Conservation (phyloP, 495 filamentous ascomycete species). For the Diplogelasinospora grovesii region DNA sequence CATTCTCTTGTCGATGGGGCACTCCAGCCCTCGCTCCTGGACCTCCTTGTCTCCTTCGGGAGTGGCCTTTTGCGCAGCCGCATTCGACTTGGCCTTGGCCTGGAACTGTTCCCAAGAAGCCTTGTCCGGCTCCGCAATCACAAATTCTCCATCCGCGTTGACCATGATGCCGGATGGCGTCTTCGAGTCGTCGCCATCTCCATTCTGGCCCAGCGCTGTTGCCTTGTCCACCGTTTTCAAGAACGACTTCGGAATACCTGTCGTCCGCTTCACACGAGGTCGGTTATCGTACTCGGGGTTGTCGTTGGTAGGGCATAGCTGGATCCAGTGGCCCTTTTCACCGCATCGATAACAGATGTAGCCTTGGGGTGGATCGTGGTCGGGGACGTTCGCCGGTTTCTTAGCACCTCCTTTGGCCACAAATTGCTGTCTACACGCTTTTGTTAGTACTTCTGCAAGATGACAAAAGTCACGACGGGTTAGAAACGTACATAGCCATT, state of each 20-base stretch:
- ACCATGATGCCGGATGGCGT: constrained; percentile 87
- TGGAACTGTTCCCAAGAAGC: constrained; percentile 95
- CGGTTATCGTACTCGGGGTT: constrained; percentile 91
- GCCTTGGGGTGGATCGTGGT: constrained; percentile 82
- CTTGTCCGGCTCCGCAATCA: constrained; percentile 90
- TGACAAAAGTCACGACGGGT: no score
- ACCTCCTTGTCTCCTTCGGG: constrained; percentile 66
- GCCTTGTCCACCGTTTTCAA: constrained; percentile 92
- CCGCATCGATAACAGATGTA: constrained; percentile 98
- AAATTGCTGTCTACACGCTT: constrained; percentile 41
- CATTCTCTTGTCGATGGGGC: constrained; percentile 90
- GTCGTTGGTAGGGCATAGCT: constrained; percentile 93
- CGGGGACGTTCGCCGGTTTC: constrained; percentile 69
- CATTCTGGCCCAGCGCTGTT: constrained; percentile 62
- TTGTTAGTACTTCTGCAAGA: constrained; percentile 28
- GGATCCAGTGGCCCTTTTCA: constrained; percentile 98
- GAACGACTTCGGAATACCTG: constrained; percentile 89
- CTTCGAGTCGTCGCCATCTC: constrained; percentile 66
- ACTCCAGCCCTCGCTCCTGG: constrained; percentile 81
- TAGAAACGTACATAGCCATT: constrained; percentile 85
- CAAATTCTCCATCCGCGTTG: constrained; percentile 93
- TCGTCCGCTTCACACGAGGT: constrained; percentile 87
- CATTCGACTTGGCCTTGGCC: constrained; percentile 79
- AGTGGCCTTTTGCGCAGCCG: constrained; percentile 66
- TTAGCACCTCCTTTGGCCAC: constrained; percentile 47